Evolutionary conservation across 306 rosid genomes (phyloP).

Genomic region (Cajanus cajan): DNA sequence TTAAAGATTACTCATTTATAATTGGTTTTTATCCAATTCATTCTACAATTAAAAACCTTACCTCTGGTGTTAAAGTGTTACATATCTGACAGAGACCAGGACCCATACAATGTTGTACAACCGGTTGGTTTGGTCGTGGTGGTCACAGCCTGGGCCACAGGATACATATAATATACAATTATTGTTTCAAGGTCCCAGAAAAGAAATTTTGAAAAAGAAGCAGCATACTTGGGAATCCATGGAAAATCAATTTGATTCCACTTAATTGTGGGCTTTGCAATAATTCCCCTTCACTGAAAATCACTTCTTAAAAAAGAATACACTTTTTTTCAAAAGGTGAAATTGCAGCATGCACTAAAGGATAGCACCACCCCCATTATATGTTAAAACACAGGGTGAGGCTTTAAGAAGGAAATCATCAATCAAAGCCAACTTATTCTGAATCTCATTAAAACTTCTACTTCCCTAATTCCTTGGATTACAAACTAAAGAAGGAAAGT

Average conservation of each 20-base stretch:
- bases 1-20: neutral
- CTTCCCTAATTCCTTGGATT: conserved; percentile 32
- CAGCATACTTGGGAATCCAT: conserved; percentile 1
- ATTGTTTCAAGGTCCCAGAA: conserved; percentile 15
- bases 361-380: conserved; percentile 7
- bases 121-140: conserved; percentile 9
- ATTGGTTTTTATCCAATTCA: neutral
- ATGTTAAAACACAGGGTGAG: conserved; percentile 34
- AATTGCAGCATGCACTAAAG: conserved; percentile 15
- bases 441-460: conserved; percentile 35
- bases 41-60: neutral
- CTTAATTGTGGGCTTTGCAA: neutral
- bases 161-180: neutral
- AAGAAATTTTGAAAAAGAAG: neutral
- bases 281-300: conserved; percentile 15
- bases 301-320: neutral
- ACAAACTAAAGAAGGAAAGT: conserved; percentile 22
- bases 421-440: conserved; percentile 39
- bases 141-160: conserved; percentile 8
- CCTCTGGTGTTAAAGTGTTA: neutral
- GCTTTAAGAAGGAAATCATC: conserved; percentile 38
- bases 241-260: neutral
- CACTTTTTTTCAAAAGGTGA: neutral
- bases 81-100: neutral
- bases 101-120: conserved; percentile 1